These are phyloP conservation scores for Suillus plorans DNA, from an alignment of 768 basidiomycete species.

Conservation along the genomic window DNA sequence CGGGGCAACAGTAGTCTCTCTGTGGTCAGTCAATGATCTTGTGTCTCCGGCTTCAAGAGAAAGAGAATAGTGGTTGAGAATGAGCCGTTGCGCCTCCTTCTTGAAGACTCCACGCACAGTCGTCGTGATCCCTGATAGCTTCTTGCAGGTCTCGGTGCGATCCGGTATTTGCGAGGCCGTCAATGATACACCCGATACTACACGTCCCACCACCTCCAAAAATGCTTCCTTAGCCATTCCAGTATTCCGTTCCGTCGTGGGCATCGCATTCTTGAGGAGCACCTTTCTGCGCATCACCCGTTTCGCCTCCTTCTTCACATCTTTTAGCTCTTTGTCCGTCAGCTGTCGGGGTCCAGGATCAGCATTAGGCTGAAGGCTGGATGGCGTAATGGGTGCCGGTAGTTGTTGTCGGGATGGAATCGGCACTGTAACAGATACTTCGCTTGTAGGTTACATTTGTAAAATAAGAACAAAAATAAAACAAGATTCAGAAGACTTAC, in stretches of 20 bases:
- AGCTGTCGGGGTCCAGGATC: not conserved
- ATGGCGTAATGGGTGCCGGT: not conserved
- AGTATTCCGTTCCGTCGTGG: not conserved
- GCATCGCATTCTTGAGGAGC: not conserved
- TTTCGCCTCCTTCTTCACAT: not conserved
- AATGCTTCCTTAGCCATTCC: not conserved
- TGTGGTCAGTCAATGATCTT: not conserved
- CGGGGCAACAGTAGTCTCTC: not conserved
- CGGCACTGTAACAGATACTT: not conserved
- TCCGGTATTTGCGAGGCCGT: not conserved
- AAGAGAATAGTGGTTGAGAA: not conserved
- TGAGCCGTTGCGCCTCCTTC: not conserved
- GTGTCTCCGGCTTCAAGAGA: not conserved
- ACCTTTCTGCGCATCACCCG: not conserved
- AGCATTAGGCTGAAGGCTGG: not conserved
- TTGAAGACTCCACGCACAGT: not conserved
- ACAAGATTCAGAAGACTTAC: not conserved
- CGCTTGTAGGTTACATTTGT: not conserved
- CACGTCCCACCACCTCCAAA: not conserved
- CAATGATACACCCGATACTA: not conserved
- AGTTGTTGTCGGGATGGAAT: not conserved
- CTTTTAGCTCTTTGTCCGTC: not conserved
- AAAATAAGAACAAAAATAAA: not conserved
- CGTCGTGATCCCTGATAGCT: not conserved
- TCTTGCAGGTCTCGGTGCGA: not conserved